Base-by-base conservation (phyloP, 306 rosid genomes). In the Glycine latifolia region DNA sequence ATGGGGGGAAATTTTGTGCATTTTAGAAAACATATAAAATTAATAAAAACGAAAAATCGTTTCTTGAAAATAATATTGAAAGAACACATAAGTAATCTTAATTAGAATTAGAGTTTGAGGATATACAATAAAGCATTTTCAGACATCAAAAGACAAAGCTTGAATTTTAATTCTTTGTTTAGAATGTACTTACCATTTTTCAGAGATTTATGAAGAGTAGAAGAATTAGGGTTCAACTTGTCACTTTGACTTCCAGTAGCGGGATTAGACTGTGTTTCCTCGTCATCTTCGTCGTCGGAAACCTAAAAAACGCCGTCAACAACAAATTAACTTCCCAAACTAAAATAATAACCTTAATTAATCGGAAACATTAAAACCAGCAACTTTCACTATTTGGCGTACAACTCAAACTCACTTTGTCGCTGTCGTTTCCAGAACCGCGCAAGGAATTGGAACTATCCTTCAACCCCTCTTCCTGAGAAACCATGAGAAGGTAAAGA, bases 211-310 rank as follows among this genome's bases (percentile, higher is more conserved):
- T 65, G 17, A 15, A 58, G 65, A 56, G 73, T 7, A 43, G 87
- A 62, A 43, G 87, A 62, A 35, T 73, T 15, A 10, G 90, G 76
- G 54, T 79, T 87, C 12, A 74, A 76, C 55, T 85, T 88, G 39
- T 91, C 97, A 65, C 58, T 89, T 67, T 93, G 99, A 86, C 99
- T 93, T 66, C 95, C 97, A n/a, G 84, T 78, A 4, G 85, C 70
- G 16, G 87, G 88, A 81, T 82, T 85, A 16, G 88, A 88, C 12
- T 33, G 68, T 2, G 85, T 72, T 70, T 90, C 97, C 2, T 88
- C 94, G 3, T 90, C 99, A 3, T 95, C 96, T 33, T 91, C 99
- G 0, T 93, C 92, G 41, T 91, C 97, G 0, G 89, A 90, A 8
- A 87, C 80, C 96, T 95, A 62, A 12, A 35, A 62, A 41, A 37